Evolutionary conservation across 495 filamentous ascomycete species (phyloP), one percentile per base, ranked within the genome.

Genomic region (Penicillium lividum): DNA sequence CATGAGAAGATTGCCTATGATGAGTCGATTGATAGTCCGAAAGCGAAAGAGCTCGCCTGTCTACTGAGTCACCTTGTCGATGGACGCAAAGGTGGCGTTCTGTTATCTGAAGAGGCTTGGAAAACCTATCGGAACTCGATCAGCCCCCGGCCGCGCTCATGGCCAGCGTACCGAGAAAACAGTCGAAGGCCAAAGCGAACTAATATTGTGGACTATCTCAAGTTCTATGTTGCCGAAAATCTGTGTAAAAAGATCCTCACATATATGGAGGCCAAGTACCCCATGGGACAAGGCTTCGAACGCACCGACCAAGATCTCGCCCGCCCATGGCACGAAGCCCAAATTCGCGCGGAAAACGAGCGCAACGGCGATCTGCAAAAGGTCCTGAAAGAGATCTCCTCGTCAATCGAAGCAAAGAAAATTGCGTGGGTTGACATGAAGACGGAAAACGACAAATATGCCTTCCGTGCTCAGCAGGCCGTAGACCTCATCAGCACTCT

Each of bases 11-110:
- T 89, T 2, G 84, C 83, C 40, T 97, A 96, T 27, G 73, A 80
- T 15, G 81, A 86, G 50, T 78, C 73, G 5, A 85, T 93, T 11
- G 65, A 79, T 43, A 78, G 84, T 31, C 54, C 71, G 0, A 60
- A 66, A 2, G 85, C 89, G 1, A 77, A 86, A 18, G 72, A 81
- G 15, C 68, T 96, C 3, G 86, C 86, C 45, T 81, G 80, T 27
- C 79, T 97, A 0, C 84, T 96, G 8, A 89, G 91, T 45, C 77
- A 88, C 36, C 73, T 98, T 5, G 90, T 96, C 5, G 93, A 98
- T 64, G 83, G 86, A 13, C 79, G 84, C 13, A 98, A 97, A 65
- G 84, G 89, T 38, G 92, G 93, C 5, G 67, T 77, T 0, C 71
- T 73, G n/a, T 88, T 95, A 33, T 80, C 76, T 18, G 76, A 84